Conservation (phyloP, 305 asterid genomes). For the Rubia tinctorum region DNA sequence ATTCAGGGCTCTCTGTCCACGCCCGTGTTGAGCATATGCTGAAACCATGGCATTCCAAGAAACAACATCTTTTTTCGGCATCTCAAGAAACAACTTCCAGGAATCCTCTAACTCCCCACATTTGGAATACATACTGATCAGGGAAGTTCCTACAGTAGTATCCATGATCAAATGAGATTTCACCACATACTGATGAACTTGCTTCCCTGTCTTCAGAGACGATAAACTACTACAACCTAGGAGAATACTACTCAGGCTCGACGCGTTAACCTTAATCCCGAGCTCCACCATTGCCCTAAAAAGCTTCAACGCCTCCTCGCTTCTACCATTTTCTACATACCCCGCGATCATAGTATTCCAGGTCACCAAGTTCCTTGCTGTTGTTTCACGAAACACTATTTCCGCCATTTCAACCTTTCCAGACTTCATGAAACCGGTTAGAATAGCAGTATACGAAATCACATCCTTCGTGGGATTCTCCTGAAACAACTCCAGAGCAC, state of each 20-base stretch:
- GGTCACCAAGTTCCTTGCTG: constrained; percentile 46
- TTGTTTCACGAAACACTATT: constrained; percentile 41
- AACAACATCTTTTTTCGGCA: constrained; percentile 55
- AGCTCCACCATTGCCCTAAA: constrained; percentile 47
- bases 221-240: constrained; percentile 70
- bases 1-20: constrained; percentile 46
- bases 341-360: constrained; percentile 81
- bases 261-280: constrained; percentile 41
- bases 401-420: constrained; percentile 57
- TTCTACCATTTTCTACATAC: constrained; percentile 60
- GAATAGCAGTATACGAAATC: constrained; percentile 51
- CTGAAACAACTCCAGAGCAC: constrained; percentile 43
- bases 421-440: constrained; percentile 62
- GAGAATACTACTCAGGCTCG: constrained; percentile 57
- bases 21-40: constrained; percentile 76
- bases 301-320: constrained; percentile 47
- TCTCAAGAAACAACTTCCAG: constrained; percentile 48
- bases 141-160: constrained; percentile 58
- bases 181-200: constrained; percentile 50
- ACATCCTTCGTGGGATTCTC: constrained; percentile 50
- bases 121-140: constrained; percentile 71
- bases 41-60: constrained; percentile 86
- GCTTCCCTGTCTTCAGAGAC: constrained; percentile 54
- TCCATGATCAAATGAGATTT: constrained; percentile 46
- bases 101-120: constrained; percentile 64